These are phyloP conservation scores for Lipomyces lipofer DNA, from an alignment of 805 yeast genomes.

Conservation along the genomic window DNA sequence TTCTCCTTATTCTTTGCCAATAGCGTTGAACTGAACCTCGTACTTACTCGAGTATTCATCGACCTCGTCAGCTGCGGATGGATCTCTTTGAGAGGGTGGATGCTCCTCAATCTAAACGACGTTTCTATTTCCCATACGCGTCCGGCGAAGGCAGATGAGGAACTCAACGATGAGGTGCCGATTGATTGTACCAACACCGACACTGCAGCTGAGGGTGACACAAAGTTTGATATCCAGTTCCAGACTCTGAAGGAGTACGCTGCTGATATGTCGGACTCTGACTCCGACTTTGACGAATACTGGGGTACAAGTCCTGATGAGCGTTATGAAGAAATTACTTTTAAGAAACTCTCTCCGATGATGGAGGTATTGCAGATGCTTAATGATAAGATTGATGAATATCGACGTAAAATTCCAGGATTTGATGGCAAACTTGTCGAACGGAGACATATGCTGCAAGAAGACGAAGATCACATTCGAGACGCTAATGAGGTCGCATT, in stretches of 20 bases:
- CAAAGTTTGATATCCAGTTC: neutral
- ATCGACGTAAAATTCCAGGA: conserved; percentile 16
- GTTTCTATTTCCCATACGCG: conserved; percentile 22
- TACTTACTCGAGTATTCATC: conserved; percentile 32
- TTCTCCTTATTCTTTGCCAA: conserved; percentile 32
- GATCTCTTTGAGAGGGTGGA: conserved; percentile 33
- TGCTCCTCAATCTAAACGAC: conserved; percentile 24
- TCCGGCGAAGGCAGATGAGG: conserved; percentile 8
- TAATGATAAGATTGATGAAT: conserved; percentile 14
- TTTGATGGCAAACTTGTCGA: conserved; percentile 24
- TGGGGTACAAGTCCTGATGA: conserved; percentile 22
- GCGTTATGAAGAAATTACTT: conserved; percentile 7
- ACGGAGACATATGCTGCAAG: conserved; percentile 16
- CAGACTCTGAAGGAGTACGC: conserved; percentile 9
- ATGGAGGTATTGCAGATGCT: conserved; percentile 20
- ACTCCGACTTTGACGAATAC: conserved; percentile 22
- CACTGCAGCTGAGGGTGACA: neutral
- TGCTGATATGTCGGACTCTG: conserved; percentile 23
- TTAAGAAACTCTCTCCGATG: conserved; percentile 18
- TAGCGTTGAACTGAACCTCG: conserved; percentile 35
- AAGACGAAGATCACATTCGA: conserved; percentile 15
- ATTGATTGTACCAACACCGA: neutral
- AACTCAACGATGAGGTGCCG: conserved; percentile 7
- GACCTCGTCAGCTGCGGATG: conserved; percentile 35
- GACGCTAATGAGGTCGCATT: conserved; percentile 15